Evolutionary conservation across 352 stramenopile genomes (phyloP).

Genomic region (Saprolegnia diclina): DNA sequence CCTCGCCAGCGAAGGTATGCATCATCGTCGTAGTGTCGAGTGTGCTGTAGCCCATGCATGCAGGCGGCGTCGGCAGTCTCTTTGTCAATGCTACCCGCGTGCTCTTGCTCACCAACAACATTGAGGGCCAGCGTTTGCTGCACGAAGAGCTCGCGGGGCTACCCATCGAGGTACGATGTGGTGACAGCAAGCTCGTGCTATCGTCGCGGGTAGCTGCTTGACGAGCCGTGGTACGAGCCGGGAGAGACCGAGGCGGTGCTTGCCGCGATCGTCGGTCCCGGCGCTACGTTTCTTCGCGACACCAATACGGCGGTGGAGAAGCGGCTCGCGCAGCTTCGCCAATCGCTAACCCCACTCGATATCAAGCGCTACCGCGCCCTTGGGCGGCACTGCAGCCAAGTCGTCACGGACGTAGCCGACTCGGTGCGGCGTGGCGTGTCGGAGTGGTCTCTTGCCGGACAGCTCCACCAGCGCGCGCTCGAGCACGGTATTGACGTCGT

Average conservation of each 20-base stretch:
- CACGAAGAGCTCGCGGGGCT: slow-evolving; percentile 61
- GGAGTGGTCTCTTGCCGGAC: slow-evolving; percentile 50
- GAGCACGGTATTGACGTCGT: slow-evolving; percentile 47
- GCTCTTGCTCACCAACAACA: slow-evolving; percentile 61
- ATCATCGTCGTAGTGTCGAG: background rate
- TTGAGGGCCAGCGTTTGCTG: slow-evolving; percentile 65
- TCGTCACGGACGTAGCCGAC: slow-evolving; percentile 50
- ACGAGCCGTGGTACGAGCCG: slow-evolving; percentile 54
- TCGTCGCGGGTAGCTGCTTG: slow-evolving; percentile 29
- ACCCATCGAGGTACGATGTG: slow-evolving; percentile 24
- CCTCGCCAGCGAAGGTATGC: slow-evolving; percentile 50
- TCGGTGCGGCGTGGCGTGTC: slow-evolving; percentile 39
- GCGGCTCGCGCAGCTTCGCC: slow-evolving; percentile 36
- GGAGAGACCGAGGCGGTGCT: slow-evolving; percentile 31
- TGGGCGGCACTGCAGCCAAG: slow-evolving; percentile 52
- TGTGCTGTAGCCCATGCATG: background rate
- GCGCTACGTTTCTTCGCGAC: slow-evolving; percentile 40
- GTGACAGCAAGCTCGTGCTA: background rate
- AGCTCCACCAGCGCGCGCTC: slow-evolving; percentile 40
- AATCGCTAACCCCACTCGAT: slow-evolving; percentile 50
- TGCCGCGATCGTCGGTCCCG: slow-evolving; percentile 37
- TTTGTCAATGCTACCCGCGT: slow-evolving; percentile 50
- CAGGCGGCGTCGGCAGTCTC: slow-evolving; percentile 52
- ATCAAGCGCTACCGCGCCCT: slow-evolving; percentile 47
- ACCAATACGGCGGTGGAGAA: slow-evolving; percentile 32